Evolutionary conservation across 192 early-diverging fungal genomes (phyloP), one percentile per base, ranked within the genome.

Genomic region (Kickxella alabastrina): DNA sequence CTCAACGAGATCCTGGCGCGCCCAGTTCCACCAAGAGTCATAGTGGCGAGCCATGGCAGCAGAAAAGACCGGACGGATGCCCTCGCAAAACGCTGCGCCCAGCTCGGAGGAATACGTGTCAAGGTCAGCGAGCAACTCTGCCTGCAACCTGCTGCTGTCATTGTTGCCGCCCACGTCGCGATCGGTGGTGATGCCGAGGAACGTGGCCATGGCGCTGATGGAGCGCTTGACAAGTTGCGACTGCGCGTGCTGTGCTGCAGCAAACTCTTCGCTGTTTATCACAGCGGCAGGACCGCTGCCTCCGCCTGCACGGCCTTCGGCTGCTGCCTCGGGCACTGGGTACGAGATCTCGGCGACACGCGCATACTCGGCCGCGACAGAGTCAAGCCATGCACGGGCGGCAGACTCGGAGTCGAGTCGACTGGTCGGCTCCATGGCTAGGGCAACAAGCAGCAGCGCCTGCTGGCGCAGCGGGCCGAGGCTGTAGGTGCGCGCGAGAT

Each of bases 21-120:
- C 80, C 93, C 93, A 97, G 78, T 97, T 97, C 93, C 93, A 97
- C 84, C 83, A 87, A 19, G 93, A 97, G 59, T 97, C 90, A 62
- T 87, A 97, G 3, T 57, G 79, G 37, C 93, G 89, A 29, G 84
- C 90, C 77, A 89, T 97, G 45, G 79, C 76, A 19, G 72, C 64
- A 29, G 79, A 83, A 61, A 97, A 97, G 3, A 72, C 31, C 9
- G 91, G 91, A 31, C 79, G 79, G 69, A 97, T 92, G 35, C 87
- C 89, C 34, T 90, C 83, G 36, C 82, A 81, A 74, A 92, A 97
- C 39, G 78, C 69, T 26, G 88, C 87, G 47, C 92, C 92, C 57
- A 92, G 87, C 72, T 93, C 93, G 34, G 74, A 79, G 31, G 79
- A 48, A 90, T 87, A 89, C 43, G 84, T 59, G 56, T 92, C 91